Conservation (phyloP, 176 grass and related monocot species). For the Chloris gayana region DNA sequence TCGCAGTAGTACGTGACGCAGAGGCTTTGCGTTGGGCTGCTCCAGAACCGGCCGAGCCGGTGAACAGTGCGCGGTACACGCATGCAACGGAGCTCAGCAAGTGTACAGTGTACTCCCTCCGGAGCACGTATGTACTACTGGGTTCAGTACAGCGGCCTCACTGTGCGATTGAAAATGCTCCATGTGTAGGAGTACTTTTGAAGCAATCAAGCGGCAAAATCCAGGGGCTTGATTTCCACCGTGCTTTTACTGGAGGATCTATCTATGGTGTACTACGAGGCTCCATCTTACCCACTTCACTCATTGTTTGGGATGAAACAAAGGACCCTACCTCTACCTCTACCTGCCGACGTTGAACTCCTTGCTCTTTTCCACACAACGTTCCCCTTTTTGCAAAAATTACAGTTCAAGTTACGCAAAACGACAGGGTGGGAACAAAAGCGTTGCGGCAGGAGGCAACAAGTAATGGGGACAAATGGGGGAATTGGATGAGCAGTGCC, state of each 20-base stretch:
- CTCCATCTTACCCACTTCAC: not conserved
- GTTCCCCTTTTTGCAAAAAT: not conserved
- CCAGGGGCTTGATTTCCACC: not conserved
- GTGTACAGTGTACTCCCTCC: not conserved
- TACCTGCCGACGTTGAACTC: not conserved
- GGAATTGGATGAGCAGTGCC: not conserved
- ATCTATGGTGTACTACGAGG: not conserved
- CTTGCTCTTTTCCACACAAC: not conserved
- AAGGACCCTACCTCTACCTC: constrained; percentile 1
- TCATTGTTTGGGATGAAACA: not conserved
- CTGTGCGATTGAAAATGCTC: not conserved
- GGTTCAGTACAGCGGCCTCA: not conserved
- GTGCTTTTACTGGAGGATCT: not conserved
- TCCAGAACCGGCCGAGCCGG: not conserved
- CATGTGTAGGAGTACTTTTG: constrained; percentile 14
- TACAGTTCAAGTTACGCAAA: constrained; percentile 7
- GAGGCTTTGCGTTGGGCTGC: constrained; percentile 14
- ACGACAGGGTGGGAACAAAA: not conserved
- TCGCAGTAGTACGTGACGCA: constrained; percentile 21
- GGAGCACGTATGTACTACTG: not conserved
- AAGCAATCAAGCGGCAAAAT: constrained; percentile 41
- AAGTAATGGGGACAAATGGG: constrained; percentile 16
- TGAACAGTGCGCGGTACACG: no score
- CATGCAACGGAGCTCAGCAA: not conserved
- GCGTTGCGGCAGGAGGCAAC: not conserved